A percentile compares a stretch with the other conserved stretches of the same genome.
Evolutionary conservation across 345 rosid genomes (phyloP).

Genomic region (Populus euphratica): DNA sequence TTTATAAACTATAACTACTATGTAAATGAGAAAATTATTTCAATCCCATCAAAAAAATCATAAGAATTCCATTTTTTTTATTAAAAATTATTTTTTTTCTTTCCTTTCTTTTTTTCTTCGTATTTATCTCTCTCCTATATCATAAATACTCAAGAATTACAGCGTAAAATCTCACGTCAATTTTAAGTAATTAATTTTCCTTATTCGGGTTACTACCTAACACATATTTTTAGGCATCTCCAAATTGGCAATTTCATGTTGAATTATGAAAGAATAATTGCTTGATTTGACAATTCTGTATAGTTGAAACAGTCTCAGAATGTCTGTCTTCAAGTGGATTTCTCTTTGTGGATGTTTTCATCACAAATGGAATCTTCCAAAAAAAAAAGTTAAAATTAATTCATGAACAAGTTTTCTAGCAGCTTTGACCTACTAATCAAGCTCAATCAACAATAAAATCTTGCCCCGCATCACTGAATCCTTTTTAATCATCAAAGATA

Average conservation of each 20-base stretch:
- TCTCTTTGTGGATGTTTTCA: conserved; percentile 3
- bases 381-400: not conserved
- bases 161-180: too few species aligned
- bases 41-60: too few species aligned
- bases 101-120: too few species aligned
- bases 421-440: not conserved
- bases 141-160: too few species aligned
- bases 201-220: not conserved
- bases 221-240: not conserved
- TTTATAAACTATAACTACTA: too few species aligned
- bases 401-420: not conserved
- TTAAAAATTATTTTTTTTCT: too few species aligned
- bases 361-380: not conserved
- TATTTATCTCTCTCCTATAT: too few species aligned
- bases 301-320: not conserved
- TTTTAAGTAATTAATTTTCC: not conserved
- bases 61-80: too few species aligned
- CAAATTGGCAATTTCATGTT: not conserved
- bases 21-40: too few species aligned
- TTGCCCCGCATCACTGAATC: not conserved
- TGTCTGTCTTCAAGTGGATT: conserved; percentile 5
- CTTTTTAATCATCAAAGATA: not conserved
- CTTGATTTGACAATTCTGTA: conserved; percentile 4
- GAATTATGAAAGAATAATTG: not conserved
- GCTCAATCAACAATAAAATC: not conserved